Evolutionary conservation across 371 early-diverging fungal genomes (phyloP).

Genomic region (Scutellospora calospora): DNA sequence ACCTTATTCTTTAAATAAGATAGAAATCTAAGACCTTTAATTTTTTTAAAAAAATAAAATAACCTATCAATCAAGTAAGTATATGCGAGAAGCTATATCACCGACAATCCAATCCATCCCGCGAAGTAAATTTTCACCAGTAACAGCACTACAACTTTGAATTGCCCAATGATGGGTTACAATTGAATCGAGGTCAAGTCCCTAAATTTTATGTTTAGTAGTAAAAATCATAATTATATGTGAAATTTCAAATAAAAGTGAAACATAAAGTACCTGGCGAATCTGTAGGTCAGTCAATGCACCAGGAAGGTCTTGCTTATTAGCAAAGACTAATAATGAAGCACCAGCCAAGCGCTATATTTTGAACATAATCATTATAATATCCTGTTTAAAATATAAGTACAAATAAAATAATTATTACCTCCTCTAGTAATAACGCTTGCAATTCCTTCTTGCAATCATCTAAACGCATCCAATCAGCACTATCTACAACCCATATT

Average conservation of each 20-base stretch:
- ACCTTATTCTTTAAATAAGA: too few species aligned
- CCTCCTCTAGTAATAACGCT: conserved; percentile 87
- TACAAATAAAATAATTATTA: conserved; percentile 44
- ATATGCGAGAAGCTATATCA: conserved; percentile 92
- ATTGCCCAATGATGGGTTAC: conserved; percentile 94
- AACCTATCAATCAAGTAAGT: conserved; percentile 58
- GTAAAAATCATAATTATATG: neutral
- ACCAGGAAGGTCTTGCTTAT: conserved; percentile 95
- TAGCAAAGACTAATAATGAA: conserved; percentile 92
- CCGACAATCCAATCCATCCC: conserved; percentile 95
- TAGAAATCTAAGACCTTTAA: too few species aligned
- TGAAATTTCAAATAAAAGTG: neutral
- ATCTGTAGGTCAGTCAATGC: conserved; percentile 81
- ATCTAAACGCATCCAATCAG: conserved; percentile 84
- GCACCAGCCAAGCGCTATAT: conserved; percentile 87
- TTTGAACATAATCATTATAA: neutral
- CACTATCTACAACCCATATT: conserved; percentile 98
- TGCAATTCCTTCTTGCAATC: conserved; percentile 85
- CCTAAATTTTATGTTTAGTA: conserved; percentile 50
- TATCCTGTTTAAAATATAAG: neutral
- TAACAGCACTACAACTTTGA: conserved; percentile 89
- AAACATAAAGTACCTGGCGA: conserved; percentile 57
- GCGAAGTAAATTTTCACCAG: conserved; percentile 83
- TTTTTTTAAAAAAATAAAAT: conserved; percentile 42
- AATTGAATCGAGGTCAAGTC: conserved; percentile 77